Evolutionary conservation across 345 rosid genomes (phyloP).

Genomic region (Hypericum perforatum): DNA sequence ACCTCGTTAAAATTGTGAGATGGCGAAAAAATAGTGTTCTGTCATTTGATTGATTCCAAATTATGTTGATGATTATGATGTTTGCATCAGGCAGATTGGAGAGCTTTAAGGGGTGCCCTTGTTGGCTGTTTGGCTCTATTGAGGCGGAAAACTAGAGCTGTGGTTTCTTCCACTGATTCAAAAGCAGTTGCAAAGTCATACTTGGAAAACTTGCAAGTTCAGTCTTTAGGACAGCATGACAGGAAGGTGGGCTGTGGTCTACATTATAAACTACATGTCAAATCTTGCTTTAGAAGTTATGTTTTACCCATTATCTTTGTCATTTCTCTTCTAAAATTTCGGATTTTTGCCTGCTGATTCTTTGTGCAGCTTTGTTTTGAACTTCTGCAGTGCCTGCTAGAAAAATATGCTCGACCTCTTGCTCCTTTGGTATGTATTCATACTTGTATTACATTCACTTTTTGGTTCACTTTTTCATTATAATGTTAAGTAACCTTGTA

Average conservation of each 20-base stretch:
- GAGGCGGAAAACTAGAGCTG: slow-evolving; percentile 48
- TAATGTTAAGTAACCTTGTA: not conserved
- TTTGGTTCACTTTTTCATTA: no score
- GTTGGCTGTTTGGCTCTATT: slow-evolving; percentile 80
- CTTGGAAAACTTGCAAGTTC: slow-evolving; percentile 52
- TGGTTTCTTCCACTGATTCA: slow-evolving; percentile 44
- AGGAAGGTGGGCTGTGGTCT: slow-evolving; percentile 44
- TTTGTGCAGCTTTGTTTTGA: slow-evolving; percentile 73
- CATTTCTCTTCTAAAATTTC: not conserved
- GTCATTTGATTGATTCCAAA: slow-evolving; percentile 3
- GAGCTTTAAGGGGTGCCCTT: slow-evolving; percentile 75
- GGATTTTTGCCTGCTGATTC: slow-evolving; percentile 10
- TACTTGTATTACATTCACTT: slow-evolving; percentile 10
- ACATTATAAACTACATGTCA: no score
- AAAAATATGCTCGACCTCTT: slow-evolving; percentile 42
- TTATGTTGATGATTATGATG: slow-evolving; percentile 18
- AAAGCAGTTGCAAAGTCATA: slow-evolving; percentile 48
- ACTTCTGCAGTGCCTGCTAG: slow-evolving; percentile 70
- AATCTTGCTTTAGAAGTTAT: no score
- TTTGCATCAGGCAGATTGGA: slow-evolving; percentile 88
- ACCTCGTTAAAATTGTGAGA: no score
- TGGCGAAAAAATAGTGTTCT: not conserved
- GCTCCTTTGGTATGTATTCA: slow-evolving; percentile 39
- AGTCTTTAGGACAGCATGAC: slow-evolving; percentile 61
- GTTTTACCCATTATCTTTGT: not conserved